A percentile compares a stretch with the other conserved stretches of the same genome.
phyloP scores from a whole-genome alignment of 2,329 filamentous ascomycete species.

The Leptographium flavum region DNA sequence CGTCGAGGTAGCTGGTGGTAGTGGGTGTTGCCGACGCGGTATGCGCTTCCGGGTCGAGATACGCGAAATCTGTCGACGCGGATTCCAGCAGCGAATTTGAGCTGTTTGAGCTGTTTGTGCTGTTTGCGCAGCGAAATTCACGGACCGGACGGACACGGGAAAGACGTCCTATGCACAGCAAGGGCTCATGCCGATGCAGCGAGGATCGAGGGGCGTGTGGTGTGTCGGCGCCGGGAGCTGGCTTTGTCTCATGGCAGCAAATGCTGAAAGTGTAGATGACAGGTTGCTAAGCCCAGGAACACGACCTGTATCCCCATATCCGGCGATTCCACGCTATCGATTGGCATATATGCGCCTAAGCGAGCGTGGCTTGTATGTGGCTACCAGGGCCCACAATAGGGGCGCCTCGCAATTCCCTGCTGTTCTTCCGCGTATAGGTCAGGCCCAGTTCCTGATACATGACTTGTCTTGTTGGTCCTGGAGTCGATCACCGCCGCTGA shows the following conservation, averaged over 20 bases:
- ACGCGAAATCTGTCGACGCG: background rate
- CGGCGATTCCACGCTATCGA: slow-evolving; percentile 1
- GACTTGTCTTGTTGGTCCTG: too few relatives aligned
- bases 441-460: too few relatives aligned
- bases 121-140: background rate
- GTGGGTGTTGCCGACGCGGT: background rate
- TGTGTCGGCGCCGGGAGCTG: background rate
- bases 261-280: background rate
- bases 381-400: too few relatives aligned
- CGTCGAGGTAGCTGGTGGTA: background rate
- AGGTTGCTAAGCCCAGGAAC: background rate
- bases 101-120: too few relatives aligned
- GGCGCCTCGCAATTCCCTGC: too few relatives aligned
- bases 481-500: too few relatives aligned
- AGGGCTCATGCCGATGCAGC: background rate
- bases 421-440: too few relatives aligned
- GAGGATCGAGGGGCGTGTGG: background rate
- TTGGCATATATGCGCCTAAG: background rate
- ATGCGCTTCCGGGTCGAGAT: background rate
- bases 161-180: background rate
- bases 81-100: background rate
- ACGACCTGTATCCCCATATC: background rate
- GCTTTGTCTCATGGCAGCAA: background rate
- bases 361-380: too few relatives aligned
- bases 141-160: background rate